Percentiles rank a stretch among this genome's conserved stretches.
Conservation (phyloP, 306 rosid genomes). For the Pterocarpus macrocarpus region DNA sequence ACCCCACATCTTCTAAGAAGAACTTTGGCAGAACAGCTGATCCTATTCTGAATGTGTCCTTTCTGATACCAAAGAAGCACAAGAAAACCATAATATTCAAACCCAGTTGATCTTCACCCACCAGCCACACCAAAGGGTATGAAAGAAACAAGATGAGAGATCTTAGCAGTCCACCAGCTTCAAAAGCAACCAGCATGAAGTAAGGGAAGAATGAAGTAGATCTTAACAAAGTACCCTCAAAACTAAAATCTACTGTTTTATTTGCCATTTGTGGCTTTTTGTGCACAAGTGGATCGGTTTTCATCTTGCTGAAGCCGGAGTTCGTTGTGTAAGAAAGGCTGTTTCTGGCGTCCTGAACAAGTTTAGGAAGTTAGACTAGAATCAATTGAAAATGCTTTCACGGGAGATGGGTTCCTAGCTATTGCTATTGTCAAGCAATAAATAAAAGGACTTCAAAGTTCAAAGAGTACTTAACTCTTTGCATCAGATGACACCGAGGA, state of each 20-base stretch:
- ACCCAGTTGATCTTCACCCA: slow-evolving; percentile 61
- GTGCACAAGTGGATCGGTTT: slow-evolving; percentile 36
- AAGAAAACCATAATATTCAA: slow-evolving; percentile 68
- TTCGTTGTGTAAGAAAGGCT: slow-evolving; percentile 12
- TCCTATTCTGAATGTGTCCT: slow-evolving; percentile 59
- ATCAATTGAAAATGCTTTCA: slow-evolving; percentile 14
- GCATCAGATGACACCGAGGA: not conserved
- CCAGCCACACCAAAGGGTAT: slow-evolving; percentile 65
- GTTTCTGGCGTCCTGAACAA: slow-evolving; percentile 4
- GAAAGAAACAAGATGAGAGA: slow-evolving; percentile 59
- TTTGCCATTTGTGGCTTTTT: slow-evolving; percentile 33
- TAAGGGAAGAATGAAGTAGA: slow-evolving; percentile 68
- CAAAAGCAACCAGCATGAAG: slow-evolving; percentile 83
- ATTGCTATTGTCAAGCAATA: not conserved
- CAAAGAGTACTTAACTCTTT: not conserved
- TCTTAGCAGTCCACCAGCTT: slow-evolving; percentile 72
- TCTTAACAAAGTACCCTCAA: slow-evolving; percentile 62
- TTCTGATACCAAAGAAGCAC: slow-evolving; percentile 64
- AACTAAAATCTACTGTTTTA: slow-evolving; percentile 55
- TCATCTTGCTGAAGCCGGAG: slow-evolving; percentile 21
- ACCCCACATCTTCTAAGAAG: slow-evolving; percentile 67
- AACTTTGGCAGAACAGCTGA: slow-evolving; percentile 73
- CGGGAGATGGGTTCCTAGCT: not conserved
- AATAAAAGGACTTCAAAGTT: not conserved
- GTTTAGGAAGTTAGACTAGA: not conserved